A percentile compares a stretch with the other conserved stretches of the same genome.
These are phyloP conservation scores for Diaporthe citri DNA, from an alignment of 2,329 filamentous ascomycete species.

Conservation along the genomic window DNA sequence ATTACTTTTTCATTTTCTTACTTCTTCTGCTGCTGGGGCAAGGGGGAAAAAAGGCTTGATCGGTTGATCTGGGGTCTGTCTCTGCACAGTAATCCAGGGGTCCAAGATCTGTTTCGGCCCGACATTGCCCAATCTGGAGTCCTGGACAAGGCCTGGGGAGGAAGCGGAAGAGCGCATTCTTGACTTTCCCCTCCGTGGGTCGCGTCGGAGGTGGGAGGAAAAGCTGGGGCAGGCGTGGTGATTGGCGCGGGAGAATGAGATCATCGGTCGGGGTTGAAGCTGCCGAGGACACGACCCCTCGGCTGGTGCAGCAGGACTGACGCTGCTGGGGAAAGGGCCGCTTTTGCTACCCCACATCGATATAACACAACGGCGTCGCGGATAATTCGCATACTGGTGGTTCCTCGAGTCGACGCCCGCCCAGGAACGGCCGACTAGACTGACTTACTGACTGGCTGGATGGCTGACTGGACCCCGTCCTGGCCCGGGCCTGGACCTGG, in stretches of 20 bases:
- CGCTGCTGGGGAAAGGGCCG: slow-evolving; percentile 10
- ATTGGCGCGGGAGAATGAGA: slow-evolving; percentile 32
- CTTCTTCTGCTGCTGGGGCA: no score
- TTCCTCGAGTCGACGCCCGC: neutral
- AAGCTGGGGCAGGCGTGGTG: slow-evolving; percentile 18
- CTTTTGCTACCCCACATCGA: slow-evolving; percentile 24
- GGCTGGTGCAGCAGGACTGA: neutral
- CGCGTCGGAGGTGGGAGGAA: slow-evolving; percentile 21
- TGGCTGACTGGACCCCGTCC: slow-evolving; percentile 2
- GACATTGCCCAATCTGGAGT: neutral
- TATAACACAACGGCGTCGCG: slow-evolving; percentile 24
- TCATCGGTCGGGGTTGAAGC: slow-evolving; percentile 30
- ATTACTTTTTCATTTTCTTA: neutral
- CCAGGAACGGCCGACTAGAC: neutral
- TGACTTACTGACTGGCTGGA: neutral
- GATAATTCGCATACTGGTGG: slow-evolving; percentile 16
- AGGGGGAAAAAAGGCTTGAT: neutral
- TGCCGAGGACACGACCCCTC: slow-evolving; percentile 17
- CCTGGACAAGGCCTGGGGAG: slow-evolving; percentile 3
- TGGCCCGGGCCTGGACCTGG: slow-evolving; percentile 10
- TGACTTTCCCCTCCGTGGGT: neutral
- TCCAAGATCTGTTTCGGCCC: slow-evolving; percentile 26
- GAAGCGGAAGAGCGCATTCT: neutral
- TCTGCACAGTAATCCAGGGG: slow-evolving; percentile 6
- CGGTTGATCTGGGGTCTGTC: neutral